A percentile compares a stretch with the other conserved stretches of the same genome.
Evolutionary conservation across 306 rosid species (phyloP).

Genomic region (Luffa acutangula): DNA sequence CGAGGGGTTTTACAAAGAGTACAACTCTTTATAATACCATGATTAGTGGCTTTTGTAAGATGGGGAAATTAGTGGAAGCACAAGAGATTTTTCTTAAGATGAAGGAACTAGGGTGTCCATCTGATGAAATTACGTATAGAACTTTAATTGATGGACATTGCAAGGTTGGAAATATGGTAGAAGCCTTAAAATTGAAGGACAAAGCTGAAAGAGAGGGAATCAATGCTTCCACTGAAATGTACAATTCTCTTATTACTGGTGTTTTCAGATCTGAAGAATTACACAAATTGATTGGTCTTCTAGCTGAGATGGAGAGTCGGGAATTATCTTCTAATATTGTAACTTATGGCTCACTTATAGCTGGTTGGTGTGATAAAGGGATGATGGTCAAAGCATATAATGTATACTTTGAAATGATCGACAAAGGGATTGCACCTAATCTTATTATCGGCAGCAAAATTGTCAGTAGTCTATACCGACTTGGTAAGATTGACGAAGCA

Average conservation of each 20-base stretch:
- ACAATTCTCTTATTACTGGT: conserved; percentile 69
- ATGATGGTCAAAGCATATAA: conserved; percentile 55
- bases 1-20: conserved; percentile 45
- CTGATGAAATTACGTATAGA: conserved; percentile 63
- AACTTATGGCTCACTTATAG: conserved; percentile 67
- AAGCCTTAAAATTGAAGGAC: conserved; percentile 60
- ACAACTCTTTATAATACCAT: conserved; percentile 50
- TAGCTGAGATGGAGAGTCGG: conserved; percentile 54
- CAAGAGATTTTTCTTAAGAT: conserved; percentile 46
- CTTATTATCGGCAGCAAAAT: conserved; percentile 55
- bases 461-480: conserved; percentile 54
- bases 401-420: conserved; percentile 59
- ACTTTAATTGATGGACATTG: conserved; percentile 64
- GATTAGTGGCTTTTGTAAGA: conserved; percentile 70
- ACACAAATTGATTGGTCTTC: conserved; percentile 31
- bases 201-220: conserved; percentile 39
- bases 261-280: conserved; percentile 43
- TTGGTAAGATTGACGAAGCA: conserved; percentile 54
- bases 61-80: conserved; percentile 63
- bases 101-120: conserved; percentile 63
- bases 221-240: conserved; percentile 58
- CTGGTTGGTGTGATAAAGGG: conserved; percentile 82
- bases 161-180: conserved; percentile 41
- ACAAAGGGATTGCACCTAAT: conserved; percentile 48
- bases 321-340: conserved; percentile 47